Evolutionary conservation across 1,284 basidiomycete species (phyloP), one percentile per base, ranked within the genome.

Genomic region (Austroboletus niveus): DNA sequence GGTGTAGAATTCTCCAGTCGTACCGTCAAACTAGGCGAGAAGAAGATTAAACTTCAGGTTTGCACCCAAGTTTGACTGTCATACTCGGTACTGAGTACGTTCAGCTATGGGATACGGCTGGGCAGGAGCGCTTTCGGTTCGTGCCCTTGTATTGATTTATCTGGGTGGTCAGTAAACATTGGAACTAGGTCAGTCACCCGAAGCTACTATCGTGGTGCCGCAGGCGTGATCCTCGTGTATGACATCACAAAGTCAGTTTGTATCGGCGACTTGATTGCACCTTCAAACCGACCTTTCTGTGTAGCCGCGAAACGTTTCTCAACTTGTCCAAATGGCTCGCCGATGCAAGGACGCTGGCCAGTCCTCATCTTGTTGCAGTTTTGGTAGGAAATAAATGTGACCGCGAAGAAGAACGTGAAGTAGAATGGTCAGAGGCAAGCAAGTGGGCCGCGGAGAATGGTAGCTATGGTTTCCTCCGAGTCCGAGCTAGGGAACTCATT

Each of bases 381-480:
- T 74, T 99, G 4, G 94, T 98, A 7, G 96, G 96, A 31, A 98
- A 96, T 73, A 98, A 99, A 75, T 83, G 89, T 12, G 96, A 99
- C 67, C 79, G 85, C 57, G 95, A 97, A 60, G 94, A 97, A 49
- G 92, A 98, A 42, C 76, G 96, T 47, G 90, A 98, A 69, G 94
- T 99, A 22, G 92, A 95, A 60, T 96, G 91, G 82, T 79, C 87
- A 17, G 96, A 99, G 72, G 96, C 93, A 8, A 92, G 90, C 64
- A 79, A 82, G 64, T 99, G 94, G 93, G 96, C 96, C 24, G 87
- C 92, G 49, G 92, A 95, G 69, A 93, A 98, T 66, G 89, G 93
- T 93, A 53, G 52, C 17, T 14, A 32, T 42, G 42, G 8, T 17
- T 40, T 48, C 48, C 54, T 47, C 5, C 12, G 15, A 15, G 8